A percentile compares a stretch with the other conserved stretches of the same genome.
phyloP scores from a whole-genome alignment of 2,329 filamentous ascomycete genomes.

The Phyllosticta paracitricarpa region DNA sequence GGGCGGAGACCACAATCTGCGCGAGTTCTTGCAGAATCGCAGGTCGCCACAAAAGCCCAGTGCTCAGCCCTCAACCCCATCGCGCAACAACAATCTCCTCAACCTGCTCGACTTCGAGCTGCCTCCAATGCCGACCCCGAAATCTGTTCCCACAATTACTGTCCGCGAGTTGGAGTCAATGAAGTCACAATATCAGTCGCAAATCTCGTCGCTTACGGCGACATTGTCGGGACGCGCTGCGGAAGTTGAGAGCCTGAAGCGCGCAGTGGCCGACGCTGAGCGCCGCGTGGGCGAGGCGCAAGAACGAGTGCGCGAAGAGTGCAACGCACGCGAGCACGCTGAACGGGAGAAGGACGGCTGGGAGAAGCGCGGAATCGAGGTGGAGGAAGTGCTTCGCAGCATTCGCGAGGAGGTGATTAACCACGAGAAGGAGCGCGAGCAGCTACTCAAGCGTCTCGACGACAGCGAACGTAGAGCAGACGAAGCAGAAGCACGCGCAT shows the following conservation, averaged over 20 bases:
- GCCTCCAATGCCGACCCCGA: constrained; percentile 83
- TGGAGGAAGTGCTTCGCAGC: constrained; percentile 69
- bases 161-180: constrained; percentile 85
- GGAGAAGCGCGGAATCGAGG: constrained; percentile 76
- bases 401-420: constrained; percentile 73
- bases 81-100: constrained; percentile 41
- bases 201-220: constrained; percentile 89
- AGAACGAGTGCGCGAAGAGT: constrained; percentile 73
- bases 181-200: constrained; percentile 81
- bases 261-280: constrained; percentile 81
- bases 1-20: constrained; percentile 39
- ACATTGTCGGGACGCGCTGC: constrained; percentile 88
- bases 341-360: constrained; percentile 68
- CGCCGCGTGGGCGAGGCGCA: constrained; percentile 78
- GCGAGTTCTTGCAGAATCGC: constrained; percentile 31
- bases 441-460: constrained; percentile 62
- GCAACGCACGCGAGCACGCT: constrained; percentile 58
- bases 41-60: constrained; percentile 32
- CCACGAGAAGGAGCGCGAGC: constrained; percentile 70
- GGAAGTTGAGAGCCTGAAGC: constrained; percentile 77
- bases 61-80: constrained; percentile 39
- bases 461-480: constrained; percentile 65
- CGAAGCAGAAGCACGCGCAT: constrained; percentile 64
- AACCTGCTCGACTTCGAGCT: constrained; percentile 85
- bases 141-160: constrained; percentile 82